These are phyloP conservation scores for Aspergillus bridgeri DNA, from an alignment of 495 filamentous ascomycete genomes.

Conservation along the genomic window DNA sequence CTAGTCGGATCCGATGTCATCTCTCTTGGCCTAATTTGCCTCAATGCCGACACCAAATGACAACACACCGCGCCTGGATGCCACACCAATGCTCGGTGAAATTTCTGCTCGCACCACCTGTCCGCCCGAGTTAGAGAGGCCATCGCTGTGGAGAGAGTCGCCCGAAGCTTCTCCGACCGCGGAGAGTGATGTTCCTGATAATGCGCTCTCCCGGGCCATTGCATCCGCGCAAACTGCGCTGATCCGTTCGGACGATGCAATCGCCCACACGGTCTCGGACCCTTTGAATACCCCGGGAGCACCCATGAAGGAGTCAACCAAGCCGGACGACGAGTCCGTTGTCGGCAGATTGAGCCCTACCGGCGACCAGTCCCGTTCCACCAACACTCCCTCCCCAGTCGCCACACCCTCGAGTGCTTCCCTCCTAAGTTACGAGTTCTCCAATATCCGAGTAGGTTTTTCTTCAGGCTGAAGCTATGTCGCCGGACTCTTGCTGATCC, in stretches of 20 bases:
- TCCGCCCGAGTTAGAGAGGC: constrained; percentile 52
- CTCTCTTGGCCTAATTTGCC: constrained; percentile 30
- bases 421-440: constrained; percentile 62
- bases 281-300: constrained; percentile 20
- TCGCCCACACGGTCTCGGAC: constrained; percentile 25
- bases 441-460: constrained; percentile 58
- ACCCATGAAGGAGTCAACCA: constrained; percentile 24
- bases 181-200: constrained; percentile 26
- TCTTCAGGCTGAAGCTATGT: not conserved
- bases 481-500: constrained; percentile 16
- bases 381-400: constrained; percentile 27
- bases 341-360: constrained; percentile 35
- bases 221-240: constrained; percentile 27
- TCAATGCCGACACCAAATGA: constrained; percentile 61
- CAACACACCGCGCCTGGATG: constrained; percentile 39
- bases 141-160: constrained; percentile 40
- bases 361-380: constrained; percentile 27
- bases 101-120: constrained; percentile 52
- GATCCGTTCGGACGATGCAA: constrained; percentile 35
- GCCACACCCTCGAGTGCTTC: constrained; percentile 38
- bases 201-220: constrained; percentile 28
- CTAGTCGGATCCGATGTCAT: constrained; percentile 39
- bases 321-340: constrained; percentile 34
- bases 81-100: constrained; percentile 46
- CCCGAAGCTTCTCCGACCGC: constrained; percentile 19